phyloP scores from a whole-genome alignment of 1,284 basidiomycete genomes.

The Austroboletus niveus region DNA sequence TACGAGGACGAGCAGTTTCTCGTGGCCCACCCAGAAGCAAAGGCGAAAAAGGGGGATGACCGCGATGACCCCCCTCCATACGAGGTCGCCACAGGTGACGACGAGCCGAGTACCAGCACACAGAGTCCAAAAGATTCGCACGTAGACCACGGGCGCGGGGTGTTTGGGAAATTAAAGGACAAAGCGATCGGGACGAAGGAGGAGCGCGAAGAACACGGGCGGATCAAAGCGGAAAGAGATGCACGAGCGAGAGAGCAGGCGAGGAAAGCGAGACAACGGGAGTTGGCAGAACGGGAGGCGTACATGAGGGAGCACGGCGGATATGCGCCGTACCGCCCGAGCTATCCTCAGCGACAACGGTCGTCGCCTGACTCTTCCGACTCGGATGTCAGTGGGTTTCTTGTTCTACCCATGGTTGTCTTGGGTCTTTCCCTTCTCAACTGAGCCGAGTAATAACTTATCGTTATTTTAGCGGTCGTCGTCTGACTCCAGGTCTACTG shows the following conservation, averaged over 20 bases:
- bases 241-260: slow-evolving; percentile 17
- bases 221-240: slow-evolving; percentile 36
- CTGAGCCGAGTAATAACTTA: too few species aligned
- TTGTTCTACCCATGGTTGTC: too few species aligned
- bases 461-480: too few species aligned
- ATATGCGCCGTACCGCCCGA: slow-evolving; percentile 30
- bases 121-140: neutral
- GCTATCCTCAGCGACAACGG: slow-evolving; percentile 4
- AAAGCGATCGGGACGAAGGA: slow-evolving; percentile 62
- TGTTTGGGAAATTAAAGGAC: slow-evolving; percentile 61
- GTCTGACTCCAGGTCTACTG: neutral
- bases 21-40: slow-evolving; percentile 50
- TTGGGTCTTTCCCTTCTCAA: too few species aligned
- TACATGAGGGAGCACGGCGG: slow-evolving; percentile 35
- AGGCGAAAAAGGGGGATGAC: slow-evolving; percentile 35
- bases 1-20: slow-evolving; percentile 66
- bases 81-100: slow-evolving; percentile 24
- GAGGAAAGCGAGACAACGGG: slow-evolving; percentile 11
- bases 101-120: neutral
- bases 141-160: slow-evolving; percentile 43
- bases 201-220: slow-evolving; percentile 52
- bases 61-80: slow-evolving; percentile 31
- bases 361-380: neutral
- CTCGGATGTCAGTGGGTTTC: too few species aligned
- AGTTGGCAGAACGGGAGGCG: slow-evolving; percentile 26